Conservation (phyloP, 2,329 filamentous ascomycete species). For the Paecilomyces formosus region DNA sequence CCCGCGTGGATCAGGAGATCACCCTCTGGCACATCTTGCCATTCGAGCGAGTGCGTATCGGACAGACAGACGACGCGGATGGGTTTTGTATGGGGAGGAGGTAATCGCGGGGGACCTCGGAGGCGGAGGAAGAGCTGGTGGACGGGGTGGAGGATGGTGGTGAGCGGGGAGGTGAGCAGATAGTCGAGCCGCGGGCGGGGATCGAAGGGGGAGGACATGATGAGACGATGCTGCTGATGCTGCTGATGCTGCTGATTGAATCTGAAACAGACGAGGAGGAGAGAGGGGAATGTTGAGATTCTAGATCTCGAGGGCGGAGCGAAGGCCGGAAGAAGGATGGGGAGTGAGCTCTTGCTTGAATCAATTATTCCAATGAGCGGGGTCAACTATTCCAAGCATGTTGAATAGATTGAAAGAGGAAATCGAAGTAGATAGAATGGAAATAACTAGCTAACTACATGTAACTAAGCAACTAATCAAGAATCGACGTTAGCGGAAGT, state of each 20-base stretch:
- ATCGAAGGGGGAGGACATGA: conserved; percentile 40
- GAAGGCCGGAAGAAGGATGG: background rate
- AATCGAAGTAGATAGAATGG: too few relatives aligned
- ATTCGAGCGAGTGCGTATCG: conserved; percentile 69
- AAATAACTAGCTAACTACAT: too few relatives aligned
- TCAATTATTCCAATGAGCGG: too few relatives aligned
- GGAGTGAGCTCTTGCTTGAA: too few relatives aligned
- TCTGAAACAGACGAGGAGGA: background rate
- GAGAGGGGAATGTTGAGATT: background rate
- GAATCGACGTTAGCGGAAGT: too few relatives aligned
- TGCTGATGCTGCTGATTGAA: background rate
- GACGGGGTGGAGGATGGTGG: conserved; percentile 53
- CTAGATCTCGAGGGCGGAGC: background rate
- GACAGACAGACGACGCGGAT: conserved; percentile 82
- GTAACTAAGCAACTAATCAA: too few relatives aligned
- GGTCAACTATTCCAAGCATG: too few relatives aligned
- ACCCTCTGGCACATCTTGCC: conserved; percentile 51
- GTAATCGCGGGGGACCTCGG: conserved; percentile 57
- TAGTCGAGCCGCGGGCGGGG: conserved; percentile 51
- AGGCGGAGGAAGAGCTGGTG: conserved; percentile 61
- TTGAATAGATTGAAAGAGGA: too few relatives aligned
- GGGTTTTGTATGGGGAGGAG: conserved; percentile 45
- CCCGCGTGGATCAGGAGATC: conserved; percentile 87
- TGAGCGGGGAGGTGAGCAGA: conserved; percentile 61
- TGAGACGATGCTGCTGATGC: background rate